Evolutionary conservation across 1,284 basidiomycete genomes (phyloP).

Genomic region (Puccinia brachypodii): DNA sequence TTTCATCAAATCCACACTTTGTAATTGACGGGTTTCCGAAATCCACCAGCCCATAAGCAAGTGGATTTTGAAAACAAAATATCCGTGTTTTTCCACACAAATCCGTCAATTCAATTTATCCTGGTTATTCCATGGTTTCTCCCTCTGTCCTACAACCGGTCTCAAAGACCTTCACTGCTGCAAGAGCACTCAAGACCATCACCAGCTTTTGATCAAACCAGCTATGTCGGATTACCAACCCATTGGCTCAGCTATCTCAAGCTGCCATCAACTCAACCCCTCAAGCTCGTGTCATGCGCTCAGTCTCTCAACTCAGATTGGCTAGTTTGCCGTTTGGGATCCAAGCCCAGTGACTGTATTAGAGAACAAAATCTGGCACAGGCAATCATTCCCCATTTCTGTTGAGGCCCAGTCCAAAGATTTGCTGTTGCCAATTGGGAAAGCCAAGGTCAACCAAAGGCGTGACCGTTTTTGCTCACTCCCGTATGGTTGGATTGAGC

Average conservation of each 20-base stretch:
- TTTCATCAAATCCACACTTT: too few relatives aligned
- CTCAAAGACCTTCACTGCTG: background rate
- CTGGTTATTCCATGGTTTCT: slow-evolving; percentile 35
- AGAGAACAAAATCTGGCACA: slow-evolving; percentile 99
- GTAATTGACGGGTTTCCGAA: too few relatives aligned
- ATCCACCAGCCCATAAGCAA: too few relatives aligned
- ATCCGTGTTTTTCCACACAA: too few relatives aligned
- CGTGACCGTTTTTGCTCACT: slow-evolving; percentile 94
- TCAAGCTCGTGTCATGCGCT: slow-evolving; percentile 26
- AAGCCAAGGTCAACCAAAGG: slow-evolving; percentile 95
- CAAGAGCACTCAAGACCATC: background rate
- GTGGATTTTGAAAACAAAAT: too few relatives aligned
- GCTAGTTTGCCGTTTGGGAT: slow-evolving; percentile 78
- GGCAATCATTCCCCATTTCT: slow-evolving; percentile 92
- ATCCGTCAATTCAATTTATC: too few relatives aligned
- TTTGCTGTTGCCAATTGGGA: slow-evolving; percentile 90
- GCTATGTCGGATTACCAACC: background rate
- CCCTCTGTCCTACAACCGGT: slow-evolving; percentile 35
- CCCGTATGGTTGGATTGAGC: slow-evolving; percentile 89
- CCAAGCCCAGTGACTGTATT: slow-evolving; percentile 98
- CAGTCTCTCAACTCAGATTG: slow-evolving; percentile 22
- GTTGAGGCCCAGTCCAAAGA: slow-evolving; percentile 90
- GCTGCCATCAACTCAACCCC: slow-evolving; percentile 34
- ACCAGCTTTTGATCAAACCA: background rate
- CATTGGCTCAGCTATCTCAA: slow-evolving; percentile 35